Conservation (phyloP, 768 basidiomycete genomes). For the Pleurotus sapidus region DNA sequence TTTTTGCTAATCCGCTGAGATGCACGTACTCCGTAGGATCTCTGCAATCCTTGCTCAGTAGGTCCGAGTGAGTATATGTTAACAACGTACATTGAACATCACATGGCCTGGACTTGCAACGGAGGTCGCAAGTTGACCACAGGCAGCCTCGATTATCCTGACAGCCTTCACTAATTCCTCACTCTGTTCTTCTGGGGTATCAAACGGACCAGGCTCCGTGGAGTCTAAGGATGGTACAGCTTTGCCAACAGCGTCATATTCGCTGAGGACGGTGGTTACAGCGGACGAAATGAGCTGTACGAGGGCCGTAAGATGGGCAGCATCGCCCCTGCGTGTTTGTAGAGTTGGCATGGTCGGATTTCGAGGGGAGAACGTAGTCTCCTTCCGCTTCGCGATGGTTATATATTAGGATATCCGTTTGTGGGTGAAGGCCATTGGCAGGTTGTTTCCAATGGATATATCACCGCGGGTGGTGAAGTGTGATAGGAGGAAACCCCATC, state of each 20-base stretch:
- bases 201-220: slow-evolving; percentile 29
- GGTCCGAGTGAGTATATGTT: not conserved
- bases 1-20: not conserved
- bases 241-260: slow-evolving; percentile 20
- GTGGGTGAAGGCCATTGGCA: too few species aligned
- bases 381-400: too few species aligned
- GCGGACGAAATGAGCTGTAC: not conserved
- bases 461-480: too few species aligned
- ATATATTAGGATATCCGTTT: too few species aligned
- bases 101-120: slow-evolving; percentile 28
- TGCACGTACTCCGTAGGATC: slow-evolving; percentile 14
- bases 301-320: not conserved
- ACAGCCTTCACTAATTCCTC: slow-evolving; percentile 24
- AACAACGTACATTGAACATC: slow-evolving; percentile 25
- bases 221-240: slow-evolving; percentile 32
- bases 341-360: not conserved
- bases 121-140: slow-evolving; percentile 27
- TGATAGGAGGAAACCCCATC: too few species aligned
- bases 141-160: slow-evolving; percentile 30
- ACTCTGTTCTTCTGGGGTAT: slow-evolving; percentile 18
- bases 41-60: slow-evolving; percentile 3
- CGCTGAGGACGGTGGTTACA: not conserved
- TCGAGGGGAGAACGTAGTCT: not conserved
- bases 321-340: not conserved
- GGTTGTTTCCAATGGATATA: too few species aligned